Percentiles rank a stretch among this genome's conserved stretches.
Conservation (phyloP, 345 rosid species). For the Xanthoceras sorbifolium region DNA sequence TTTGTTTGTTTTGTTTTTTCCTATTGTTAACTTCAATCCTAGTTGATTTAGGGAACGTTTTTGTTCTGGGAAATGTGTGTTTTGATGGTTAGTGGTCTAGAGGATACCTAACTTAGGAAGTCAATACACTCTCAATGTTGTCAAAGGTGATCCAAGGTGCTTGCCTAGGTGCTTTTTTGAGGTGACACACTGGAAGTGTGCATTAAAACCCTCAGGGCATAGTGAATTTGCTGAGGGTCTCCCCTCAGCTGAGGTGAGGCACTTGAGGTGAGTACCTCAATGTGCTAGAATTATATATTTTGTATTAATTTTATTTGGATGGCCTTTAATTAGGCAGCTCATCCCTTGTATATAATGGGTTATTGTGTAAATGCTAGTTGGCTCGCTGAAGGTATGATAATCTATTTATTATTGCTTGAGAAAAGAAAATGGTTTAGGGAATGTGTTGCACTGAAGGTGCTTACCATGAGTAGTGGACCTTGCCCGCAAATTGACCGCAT, state of each 20-base stretch:
- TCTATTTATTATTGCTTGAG: neutral
- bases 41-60: neutral
- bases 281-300: neutral
- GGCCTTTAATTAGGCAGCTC: neutral
- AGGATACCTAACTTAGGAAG: neutral
- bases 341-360: neutral
- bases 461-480: neutral
- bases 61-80: neutral
- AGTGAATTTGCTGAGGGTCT: neutral
- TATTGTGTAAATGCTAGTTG: neutral
- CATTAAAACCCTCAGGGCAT: no score
- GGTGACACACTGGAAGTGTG: neutral
- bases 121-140: neutral
- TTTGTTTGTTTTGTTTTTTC: neutral
- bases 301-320: neutral
- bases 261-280: neutral
- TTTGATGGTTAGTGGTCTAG: neutral
- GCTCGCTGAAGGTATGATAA: neutral
- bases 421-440: neutral
- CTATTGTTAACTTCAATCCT: neutral
- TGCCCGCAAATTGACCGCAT: neutral
- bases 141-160: neutral
- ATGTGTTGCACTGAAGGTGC: neutral
- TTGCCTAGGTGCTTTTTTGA: no score
- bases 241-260: conserved; percentile 4